Conservation (phyloP, 1,139 yeast genomes). For the Scheffersomyces segobiensis region DNA sequence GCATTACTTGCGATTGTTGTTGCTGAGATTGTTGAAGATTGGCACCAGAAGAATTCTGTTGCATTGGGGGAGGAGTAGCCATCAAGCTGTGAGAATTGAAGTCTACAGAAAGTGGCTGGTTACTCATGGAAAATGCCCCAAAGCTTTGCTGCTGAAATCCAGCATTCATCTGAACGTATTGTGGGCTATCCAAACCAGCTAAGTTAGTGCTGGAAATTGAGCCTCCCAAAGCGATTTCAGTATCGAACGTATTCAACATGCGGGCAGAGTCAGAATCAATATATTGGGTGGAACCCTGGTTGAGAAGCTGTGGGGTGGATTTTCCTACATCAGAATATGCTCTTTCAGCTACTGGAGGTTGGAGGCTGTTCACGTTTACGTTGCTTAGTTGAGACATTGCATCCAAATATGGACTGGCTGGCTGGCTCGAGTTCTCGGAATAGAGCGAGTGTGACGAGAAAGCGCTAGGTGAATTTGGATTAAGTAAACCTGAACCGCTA, state of each 20-base stretch:
- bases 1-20: constrained; percentile 6
- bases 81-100: neutral
- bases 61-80: constrained; percentile 10
- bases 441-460: constrained; percentile 27
- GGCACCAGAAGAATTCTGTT: constrained; percentile 3
- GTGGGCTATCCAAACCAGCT: constrained; percentile 13
- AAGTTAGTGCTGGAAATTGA: constrained; percentile 42
- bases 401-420: constrained; percentile 42
- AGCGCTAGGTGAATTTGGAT: constrained; percentile 14
- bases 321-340: constrained; percentile 2
- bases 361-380: constrained; percentile 5
- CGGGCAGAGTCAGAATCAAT: constrained; percentile 11
- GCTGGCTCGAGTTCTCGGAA: constrained; percentile 40
- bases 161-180: neutral
- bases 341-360: constrained; percentile 6
- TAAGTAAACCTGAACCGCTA: constrained; percentile 1
- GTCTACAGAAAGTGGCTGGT: neutral
- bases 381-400: constrained; percentile 36
- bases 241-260: constrained; percentile 23
- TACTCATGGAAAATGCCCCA: neutral
- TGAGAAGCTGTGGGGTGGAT: constrained; percentile 1
- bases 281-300: constrained; percentile 3
- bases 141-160: neutral
- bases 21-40: constrained; percentile 5
- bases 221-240: constrained; percentile 43